Base-by-base conservation (phyloP, 805 yeast species). In the Isabelozyma heimii region DNA sequence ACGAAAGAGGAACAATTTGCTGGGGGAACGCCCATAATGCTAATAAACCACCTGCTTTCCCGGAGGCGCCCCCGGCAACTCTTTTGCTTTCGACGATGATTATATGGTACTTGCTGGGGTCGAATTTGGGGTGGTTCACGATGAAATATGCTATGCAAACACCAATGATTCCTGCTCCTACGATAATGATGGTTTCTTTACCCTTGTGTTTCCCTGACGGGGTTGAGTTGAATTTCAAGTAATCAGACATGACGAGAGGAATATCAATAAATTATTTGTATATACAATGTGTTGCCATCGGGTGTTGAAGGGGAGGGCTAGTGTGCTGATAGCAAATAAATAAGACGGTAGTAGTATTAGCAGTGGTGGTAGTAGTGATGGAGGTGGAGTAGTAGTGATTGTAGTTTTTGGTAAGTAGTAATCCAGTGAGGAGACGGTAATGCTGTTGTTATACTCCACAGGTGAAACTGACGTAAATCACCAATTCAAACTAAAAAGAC, bases 21-120 rank as follows among this genome's bases (percentile, higher is more conserved):
- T 87, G 91, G 0, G 99, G 99, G 67, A 94, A 94, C 0, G 98
- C 98, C 96, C 97, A 91, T 17, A 88, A 78, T 1, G 98, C 97
- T 45, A 92, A 70, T 44, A 92, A 75, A 0, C 99, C 99, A 42
- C 98, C 99, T 6, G 99, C 98, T 60, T 92, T 94, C 47, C 99
- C 99, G 40, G 90, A 82, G 15, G 99, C 98, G 43, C 97, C 98
- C 46, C 97, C 96, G 0, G 98, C 99, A 5, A 95, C 96, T 59
- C 96, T 76, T 53, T 89, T 89, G 46, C 92, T 84, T 66, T 92
- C 99, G 12, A 94, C 63, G 15, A 92, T 80, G 6, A 97, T 88
- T 54, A 92, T 88, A 59, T 89, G 91, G 62, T 89, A 84, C 49
- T 81, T 84, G 30, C 75, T 72, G 0, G 88, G 82, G 58, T 87